Conservation (phyloP, 805 yeast genomes). For the Candida easanensis region DNA sequence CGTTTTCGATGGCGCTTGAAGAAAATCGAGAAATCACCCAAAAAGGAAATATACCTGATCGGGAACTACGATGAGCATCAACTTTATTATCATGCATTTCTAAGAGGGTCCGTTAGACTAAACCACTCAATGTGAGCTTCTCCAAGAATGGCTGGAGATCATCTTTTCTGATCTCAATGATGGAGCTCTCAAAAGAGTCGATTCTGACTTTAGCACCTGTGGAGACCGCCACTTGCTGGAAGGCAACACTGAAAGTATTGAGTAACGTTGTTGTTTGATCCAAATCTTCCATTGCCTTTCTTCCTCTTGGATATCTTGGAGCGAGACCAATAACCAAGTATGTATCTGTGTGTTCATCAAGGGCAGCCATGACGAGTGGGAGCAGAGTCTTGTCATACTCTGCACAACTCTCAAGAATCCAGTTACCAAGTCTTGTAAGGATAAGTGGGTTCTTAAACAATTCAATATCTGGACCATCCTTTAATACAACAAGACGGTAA, state of each 20-base stretch:
- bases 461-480: constrained; percentile 81
- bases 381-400: constrained; percentile 64
- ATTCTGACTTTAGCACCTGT: constrained; percentile 88
- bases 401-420: constrained; percentile 88
- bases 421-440: constrained; percentile 76
- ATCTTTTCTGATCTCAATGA: constrained; percentile 84
- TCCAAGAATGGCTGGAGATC: constrained; percentile 88
- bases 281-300: constrained; percentile 30
- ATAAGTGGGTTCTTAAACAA: constrained; percentile 85
- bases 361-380: constrained; percentile 84
- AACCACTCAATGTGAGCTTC: constrained; percentile 71
- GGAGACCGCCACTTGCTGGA: constrained; percentile 79
- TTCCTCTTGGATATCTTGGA: constrained; percentile 66
- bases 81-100: neutral
- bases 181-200: constrained; percentile 93
- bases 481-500: constrained; percentile 82
- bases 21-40: neutral
- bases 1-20: neutral
- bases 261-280: constrained; percentile 45
- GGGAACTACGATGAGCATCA: neutral
- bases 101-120: constrained; percentile 31
- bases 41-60: neutral
- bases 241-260: constrained; percentile 87
- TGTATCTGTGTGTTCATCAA: constrained; percentile 69
- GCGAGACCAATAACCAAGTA: constrained; percentile 88